phyloP scores from a whole-genome alignment of 331 rosid species.

The Arachis monticola region DNA sequence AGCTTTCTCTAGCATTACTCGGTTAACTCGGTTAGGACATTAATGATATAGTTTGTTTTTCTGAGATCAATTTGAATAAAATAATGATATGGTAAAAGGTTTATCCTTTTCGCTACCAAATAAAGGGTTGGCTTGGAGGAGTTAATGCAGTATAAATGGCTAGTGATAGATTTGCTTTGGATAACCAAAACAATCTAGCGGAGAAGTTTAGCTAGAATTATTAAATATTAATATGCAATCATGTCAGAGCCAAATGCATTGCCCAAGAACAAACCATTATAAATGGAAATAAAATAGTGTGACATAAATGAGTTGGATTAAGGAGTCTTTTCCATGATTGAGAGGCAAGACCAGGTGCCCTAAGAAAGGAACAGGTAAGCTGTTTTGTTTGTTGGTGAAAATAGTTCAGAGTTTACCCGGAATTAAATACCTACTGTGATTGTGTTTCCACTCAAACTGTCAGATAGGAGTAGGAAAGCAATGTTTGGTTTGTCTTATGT shows the following conservation, averaged over 20 bases:
- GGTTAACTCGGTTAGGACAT: background rate
- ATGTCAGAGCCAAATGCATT: constrained; percentile 16
- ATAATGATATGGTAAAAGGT: background rate
- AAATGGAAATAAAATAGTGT: background rate
- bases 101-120: background rate
- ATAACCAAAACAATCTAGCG: constrained; percentile 8
- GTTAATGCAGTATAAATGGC: background rate
- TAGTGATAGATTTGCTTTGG: background rate
- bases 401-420: background rate
- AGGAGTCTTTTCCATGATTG: background rate
- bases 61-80: background rate
- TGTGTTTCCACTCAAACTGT: background rate
- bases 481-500: background rate
- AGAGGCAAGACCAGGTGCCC: constrained; percentile 1
- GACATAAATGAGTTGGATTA: constrained; percentile 9
- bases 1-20: no score
- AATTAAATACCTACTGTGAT: background rate
- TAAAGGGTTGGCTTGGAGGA: background rate
- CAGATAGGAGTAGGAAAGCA: background rate
- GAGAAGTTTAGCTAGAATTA: constrained; percentile 9
- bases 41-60: background rate
- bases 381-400: constrained; percentile 7
- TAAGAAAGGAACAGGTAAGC: background rate
- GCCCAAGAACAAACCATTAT: background rate
- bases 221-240: no score